Percentiles rank a stretch among this genome's conserved stretches.
phyloP scores from a whole-genome alignment of 1,139 yeast genomes.

The Torulaspora globosa region DNA sequence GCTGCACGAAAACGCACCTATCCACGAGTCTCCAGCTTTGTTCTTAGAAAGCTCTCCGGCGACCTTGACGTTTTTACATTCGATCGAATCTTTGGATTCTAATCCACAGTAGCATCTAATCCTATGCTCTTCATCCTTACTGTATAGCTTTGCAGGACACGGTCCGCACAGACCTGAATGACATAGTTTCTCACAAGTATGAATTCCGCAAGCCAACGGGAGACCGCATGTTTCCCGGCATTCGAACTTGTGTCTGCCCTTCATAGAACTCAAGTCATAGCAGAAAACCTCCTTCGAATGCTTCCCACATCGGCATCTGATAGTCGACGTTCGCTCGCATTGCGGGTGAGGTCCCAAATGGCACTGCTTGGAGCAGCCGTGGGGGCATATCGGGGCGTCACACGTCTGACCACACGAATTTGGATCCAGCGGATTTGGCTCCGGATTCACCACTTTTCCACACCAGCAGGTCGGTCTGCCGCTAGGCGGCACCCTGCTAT shows the following conservation, averaged over 20 bases:
- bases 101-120: conserved; percentile 73
- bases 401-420: conserved; percentile 91
- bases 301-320: conserved; percentile 75
- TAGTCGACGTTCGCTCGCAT: conserved; percentile 73
- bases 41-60: conserved; percentile 25
- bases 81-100: conserved; percentile 41
- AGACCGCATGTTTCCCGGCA: conserved; percentile 63
- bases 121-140: conserved; percentile 3
- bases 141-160: conserved; percentile 45
- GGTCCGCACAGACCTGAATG: conserved; percentile 80
- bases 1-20: conserved; percentile 62
- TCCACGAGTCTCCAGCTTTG: conserved; percentile 42
- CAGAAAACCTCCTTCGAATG: conserved; percentile 64
- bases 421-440: conserved; percentile 57
- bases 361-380: conserved; percentile 69
- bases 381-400: conserved; percentile 53
- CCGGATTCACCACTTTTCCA: conserved; percentile 70
- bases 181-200: conserved; percentile 54
- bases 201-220: conserved; percentile 66
- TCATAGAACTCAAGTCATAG: conserved; percentile 58
- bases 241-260: conserved; percentile 45
- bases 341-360: conserved; percentile 88
- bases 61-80: conserved; percentile 48
- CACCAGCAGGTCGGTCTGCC: conserved; percentile 80
- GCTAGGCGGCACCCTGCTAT: conserved; percentile 50